Conservation (phyloP, 1,139 yeast species). For the Pichia norvegensis region DNA sequence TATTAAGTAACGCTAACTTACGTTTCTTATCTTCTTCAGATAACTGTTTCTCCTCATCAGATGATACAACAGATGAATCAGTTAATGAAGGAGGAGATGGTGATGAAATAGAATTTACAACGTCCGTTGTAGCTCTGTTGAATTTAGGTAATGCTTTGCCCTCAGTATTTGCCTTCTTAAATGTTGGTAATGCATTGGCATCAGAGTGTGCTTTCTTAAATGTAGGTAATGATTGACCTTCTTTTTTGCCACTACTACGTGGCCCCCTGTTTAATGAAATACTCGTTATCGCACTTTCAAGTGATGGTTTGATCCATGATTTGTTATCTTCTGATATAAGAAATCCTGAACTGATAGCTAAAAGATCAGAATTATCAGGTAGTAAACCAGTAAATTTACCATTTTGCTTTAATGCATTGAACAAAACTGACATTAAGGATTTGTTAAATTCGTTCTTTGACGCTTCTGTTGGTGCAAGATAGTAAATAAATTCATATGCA, state of each 20-base stretch:
- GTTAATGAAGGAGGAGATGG: conserved; percentile 31
- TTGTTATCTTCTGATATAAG: conserved; percentile 34
- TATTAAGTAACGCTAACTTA: conserved; percentile 32
- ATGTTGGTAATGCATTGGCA: conserved; percentile 10
- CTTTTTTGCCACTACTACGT: not conserved
- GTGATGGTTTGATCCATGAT: conserved; percentile 39
- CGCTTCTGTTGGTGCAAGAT: conserved; percentile 51
- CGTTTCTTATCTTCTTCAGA: conserved; percentile 33
- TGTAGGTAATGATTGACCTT: not conserved
- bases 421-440: conserved; percentile 36
- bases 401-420: conserved; percentile 34
- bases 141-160: not conserved
- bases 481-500: conserved; percentile 44
- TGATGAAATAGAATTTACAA: conserved; percentile 16
- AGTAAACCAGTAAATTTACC: conserved; percentile 50
- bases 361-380: conserved; percentile 44
- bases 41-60: conserved; percentile 30
- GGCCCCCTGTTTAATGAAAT: conserved; percentile 20
- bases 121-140: not conserved
- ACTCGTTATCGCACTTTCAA: conserved; percentile 3
- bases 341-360: conserved; percentile 60
- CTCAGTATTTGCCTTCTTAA: conserved; percentile 26
- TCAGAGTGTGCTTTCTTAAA: not conserved
- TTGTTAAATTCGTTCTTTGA: conserved; percentile 37
- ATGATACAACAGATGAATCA: conserved; percentile 31